phyloP scores from a whole-genome alignment of 2,329 filamentous ascomycete genomes.

The Fusarium tricinctum region DNA sequence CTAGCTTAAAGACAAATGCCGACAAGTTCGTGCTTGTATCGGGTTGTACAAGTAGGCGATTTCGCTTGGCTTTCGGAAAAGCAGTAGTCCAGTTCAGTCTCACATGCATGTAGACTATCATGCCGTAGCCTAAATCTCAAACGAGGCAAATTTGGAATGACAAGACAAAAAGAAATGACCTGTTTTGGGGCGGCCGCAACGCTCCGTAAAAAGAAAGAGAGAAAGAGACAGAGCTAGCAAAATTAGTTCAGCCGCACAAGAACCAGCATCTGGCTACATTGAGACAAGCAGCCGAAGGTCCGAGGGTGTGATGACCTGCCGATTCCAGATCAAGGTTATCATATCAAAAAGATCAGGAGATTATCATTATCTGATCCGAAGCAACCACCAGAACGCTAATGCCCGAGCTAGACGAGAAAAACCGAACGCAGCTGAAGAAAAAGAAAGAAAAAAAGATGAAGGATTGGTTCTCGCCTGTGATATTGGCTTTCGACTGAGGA shows the following conservation, averaged over 20 bases:
- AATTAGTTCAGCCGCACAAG: slow-evolving; percentile 22
- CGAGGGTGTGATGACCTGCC: slow-evolving; percentile 4
- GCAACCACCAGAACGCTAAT: slow-evolving; percentile 1
- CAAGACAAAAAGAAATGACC: neutral
- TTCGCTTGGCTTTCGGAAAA: neutral
- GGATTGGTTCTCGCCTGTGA: slow-evolving; percentile 12
- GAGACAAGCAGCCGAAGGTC: slow-evolving; percentile 6
- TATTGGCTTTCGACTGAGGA: neutral
- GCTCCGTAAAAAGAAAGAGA: neutral
- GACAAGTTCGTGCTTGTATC: slow-evolving; percentile 14
- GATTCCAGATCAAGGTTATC: slow-evolving; percentile 40
- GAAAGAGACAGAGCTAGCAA: neutral
- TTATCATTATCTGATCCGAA: slow-evolving; percentile 33
- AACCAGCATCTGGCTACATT: slow-evolving; percentile 1
- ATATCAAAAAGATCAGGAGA: slow-evolving; percentile 41
- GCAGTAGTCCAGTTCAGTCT: neutral
- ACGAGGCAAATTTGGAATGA: slow-evolving; percentile 28
- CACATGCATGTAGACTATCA: neutral
- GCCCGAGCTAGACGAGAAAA: slow-evolving; percentile 1
- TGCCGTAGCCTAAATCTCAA: neutral
- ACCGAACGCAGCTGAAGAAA: slow-evolving; percentile 15
- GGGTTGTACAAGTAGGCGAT: neutral
- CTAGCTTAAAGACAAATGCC: slow-evolving; percentile 12
- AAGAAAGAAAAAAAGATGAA: neutral
- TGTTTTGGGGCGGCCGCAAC: neutral